Conservation (phyloP, 768 basidiomycete species). For the Collybia mongolica region DNA sequence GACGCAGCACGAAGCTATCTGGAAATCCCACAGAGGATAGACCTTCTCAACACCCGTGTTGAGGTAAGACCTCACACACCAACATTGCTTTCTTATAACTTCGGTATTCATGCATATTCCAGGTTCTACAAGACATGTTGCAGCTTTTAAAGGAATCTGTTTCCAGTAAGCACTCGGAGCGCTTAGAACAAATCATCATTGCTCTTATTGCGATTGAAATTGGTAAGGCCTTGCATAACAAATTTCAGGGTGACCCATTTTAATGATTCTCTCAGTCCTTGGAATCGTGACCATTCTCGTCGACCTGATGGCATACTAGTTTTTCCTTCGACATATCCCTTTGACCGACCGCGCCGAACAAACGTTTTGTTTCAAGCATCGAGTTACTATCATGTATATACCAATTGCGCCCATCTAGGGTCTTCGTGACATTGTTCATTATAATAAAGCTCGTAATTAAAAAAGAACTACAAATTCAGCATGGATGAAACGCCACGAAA, state of each 20-base stretch:
- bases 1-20: slow-evolving; percentile 92
- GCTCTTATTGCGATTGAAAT: slow-evolving; percentile 89
- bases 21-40: slow-evolving; percentile 92
- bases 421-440: too few relatives aligned
- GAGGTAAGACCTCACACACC: slow-evolving; percentile 51
- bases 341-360: too few relatives aligned
- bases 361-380: not conserved
- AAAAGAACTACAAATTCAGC: too few relatives aligned
- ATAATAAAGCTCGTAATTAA: too few relatives aligned
- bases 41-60: slow-evolving; percentile 89
- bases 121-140: slow-evolving; percentile 97
- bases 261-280: slow-evolving; percentile 48
- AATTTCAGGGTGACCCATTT: not conserved
- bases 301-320: slow-evolving; percentile 61
- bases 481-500: too few relatives aligned
- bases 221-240: slow-evolving; percentile 37
- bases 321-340: not conserved
- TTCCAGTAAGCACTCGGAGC: slow-evolving; percentile 85
- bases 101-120: not conserved
- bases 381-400: too few relatives aligned
- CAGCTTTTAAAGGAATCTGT: slow-evolving; percentile 94
- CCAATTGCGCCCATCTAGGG: too few relatives aligned
- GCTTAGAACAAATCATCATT: slow-evolving; percentile 92
- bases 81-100: not conserved
- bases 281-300: slow-evolving; percentile 91